phyloP scores from a whole-genome alignment of 257 asterid species.

The Paraleonurus japonicus region DNA sequence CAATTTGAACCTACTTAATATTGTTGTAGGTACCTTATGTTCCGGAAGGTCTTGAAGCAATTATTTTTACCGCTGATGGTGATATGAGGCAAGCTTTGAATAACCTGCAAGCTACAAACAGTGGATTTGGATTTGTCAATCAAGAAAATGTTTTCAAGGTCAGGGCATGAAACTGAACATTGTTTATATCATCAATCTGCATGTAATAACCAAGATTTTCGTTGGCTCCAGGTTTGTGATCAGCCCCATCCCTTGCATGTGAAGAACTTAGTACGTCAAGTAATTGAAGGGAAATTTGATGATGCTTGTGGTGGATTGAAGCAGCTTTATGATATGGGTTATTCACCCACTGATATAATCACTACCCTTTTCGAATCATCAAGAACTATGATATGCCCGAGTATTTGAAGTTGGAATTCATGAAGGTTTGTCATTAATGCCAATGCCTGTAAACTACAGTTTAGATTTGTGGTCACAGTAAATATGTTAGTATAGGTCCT shows the following conservation, averaged over 20 bases:
- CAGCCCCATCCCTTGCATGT: conserved; percentile 98
- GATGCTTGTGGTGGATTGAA: conserved; percentile 89
- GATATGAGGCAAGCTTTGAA: conserved; percentile 98
- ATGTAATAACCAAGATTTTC: background rate
- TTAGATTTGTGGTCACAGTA: background rate
- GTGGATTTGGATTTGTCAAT: conserved; percentile 95
- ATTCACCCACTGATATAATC: conserved; percentile 96
- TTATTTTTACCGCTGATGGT: conserved; percentile 97
- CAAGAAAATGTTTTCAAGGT: conserved; percentile 99
- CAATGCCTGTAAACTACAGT: background rate
- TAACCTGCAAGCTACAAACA: conserved; percentile 93
- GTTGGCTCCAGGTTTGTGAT: conserved; percentile 72
- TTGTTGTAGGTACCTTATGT: conserved; percentile 75
- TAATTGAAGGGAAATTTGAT: conserved; percentile 85
- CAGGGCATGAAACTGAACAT: conserved; percentile 5
- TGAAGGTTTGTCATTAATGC: conserved; percentile 59
- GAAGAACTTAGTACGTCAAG: conserved; percentile 85
- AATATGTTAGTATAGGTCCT: background rate
- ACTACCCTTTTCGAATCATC: conserved; percentile 90
- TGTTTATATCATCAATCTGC: background rate
- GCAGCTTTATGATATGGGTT: conserved; percentile 91
- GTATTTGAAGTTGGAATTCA: conserved; percentile 84
- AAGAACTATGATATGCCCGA: conserved; percentile 94
- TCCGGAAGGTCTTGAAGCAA: conserved; percentile 97
- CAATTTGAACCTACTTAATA: background rate